phyloP scores from a whole-genome alignment of 164 flowering plant species.

The Pachysandra terminalis region DNA sequence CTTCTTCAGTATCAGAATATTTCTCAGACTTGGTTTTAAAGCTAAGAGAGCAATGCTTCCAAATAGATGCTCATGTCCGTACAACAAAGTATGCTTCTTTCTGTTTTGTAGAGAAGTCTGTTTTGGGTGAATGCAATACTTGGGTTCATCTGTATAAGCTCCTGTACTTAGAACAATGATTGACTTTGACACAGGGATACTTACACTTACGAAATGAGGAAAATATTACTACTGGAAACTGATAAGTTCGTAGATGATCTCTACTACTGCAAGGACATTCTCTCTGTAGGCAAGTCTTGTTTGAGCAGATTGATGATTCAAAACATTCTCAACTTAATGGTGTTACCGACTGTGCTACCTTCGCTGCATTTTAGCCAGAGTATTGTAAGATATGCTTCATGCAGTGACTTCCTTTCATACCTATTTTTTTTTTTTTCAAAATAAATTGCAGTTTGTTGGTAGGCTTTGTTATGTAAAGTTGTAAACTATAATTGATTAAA shows the following conservation, averaged over 20 bases:
- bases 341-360: conserved; percentile 47
- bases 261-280: conserved; percentile 56
- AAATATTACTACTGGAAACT: conserved; percentile 32
- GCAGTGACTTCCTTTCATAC: background rate
- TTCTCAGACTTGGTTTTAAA: conserved; percentile 46
- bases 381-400: conserved; percentile 31
- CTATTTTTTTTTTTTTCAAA: too few species aligned
- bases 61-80: conserved; percentile 38
- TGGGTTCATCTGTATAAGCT: background rate
- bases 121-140: conserved; percentile 5
- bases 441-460: background rate
- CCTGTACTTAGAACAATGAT: conserved; percentile 1
- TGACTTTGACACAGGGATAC: conserved; percentile 37
- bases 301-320: conserved; percentile 35
- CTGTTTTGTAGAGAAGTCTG: conserved; percentile 5
- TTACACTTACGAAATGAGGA: conserved; percentile 22
- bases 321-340: conserved; percentile 37
- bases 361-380: conserved; percentile 27
- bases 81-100: conserved; percentile 35
- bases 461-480: background rate
- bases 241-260: conserved; percentile 58
- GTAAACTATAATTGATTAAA: background rate
- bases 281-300: conserved; percentile 32
- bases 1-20: conserved; percentile 53
- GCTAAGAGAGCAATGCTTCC: conserved; percentile 41